These are phyloP conservation scores for Aspergillus pseudotamarii DNA, from an alignment of 2,329 filamentous ascomycete genomes.

Conservation along the genomic window DNA sequence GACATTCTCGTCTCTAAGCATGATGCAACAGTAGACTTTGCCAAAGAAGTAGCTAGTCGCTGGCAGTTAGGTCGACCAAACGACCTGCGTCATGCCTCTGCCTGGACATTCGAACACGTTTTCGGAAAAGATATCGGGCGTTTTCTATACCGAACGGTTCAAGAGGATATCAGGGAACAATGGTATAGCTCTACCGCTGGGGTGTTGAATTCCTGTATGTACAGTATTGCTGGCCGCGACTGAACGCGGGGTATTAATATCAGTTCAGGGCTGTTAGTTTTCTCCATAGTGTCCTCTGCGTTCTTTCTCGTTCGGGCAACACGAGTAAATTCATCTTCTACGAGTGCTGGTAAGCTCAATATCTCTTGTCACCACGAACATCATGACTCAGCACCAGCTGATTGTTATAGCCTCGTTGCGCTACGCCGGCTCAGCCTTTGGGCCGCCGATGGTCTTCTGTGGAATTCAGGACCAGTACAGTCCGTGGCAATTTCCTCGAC, in stretches of 20 bases:
- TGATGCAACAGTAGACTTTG: not conserved
- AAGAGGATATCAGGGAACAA: not conserved
- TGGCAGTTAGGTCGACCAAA: constrained; percentile 3
- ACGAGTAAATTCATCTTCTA: not conserved
- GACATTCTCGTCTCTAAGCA: not conserved
- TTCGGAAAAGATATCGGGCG: not conserved
- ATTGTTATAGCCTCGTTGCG: not conserved
- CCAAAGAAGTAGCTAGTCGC: not conserved
- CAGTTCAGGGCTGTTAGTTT: not conserved
- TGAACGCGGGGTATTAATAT: not conserved
- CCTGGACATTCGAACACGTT: not conserved
- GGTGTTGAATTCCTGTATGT: not conserved
- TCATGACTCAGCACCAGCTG: not conserved
- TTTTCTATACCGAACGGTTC: not conserved
- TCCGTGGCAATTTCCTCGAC: not conserved
- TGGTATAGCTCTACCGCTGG: not conserved
- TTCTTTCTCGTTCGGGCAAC: not conserved
- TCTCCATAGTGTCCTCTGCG: not conserved
- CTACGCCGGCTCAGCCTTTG: not conserved
- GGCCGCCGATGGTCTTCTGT: not conserved
- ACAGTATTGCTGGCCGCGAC: not conserved
- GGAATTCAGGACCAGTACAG: not conserved
- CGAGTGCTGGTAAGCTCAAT: not conserved
- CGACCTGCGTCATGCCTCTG: not conserved
- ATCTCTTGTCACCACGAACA: not conserved